Base-by-base conservation (phyloP, 495 filamentous ascomycete species). In the Neurospora sp. region DNA sequence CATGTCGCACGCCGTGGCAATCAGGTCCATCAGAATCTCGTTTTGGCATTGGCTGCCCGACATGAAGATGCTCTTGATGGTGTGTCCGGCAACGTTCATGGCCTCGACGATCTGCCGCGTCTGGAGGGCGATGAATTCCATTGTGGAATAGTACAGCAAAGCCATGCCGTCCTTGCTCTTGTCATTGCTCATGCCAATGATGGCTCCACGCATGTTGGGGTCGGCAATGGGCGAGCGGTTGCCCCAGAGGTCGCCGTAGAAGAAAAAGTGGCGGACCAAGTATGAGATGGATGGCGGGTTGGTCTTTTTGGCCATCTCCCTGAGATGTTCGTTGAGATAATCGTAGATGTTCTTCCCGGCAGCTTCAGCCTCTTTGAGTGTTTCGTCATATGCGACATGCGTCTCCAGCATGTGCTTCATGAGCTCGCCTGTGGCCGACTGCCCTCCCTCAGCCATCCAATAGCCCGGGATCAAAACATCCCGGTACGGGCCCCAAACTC, bases 221-320 rank as follows among this genome's bases (percentile, higher is more conserved):
- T 99, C 93, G 0, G 95, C 95, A 72, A 99, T 89, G 6, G 96
- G 96, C 21, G 93, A 97, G 39, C 96, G 90, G 82, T 99, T 99
- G 48, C 96, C 96, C 87, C 96, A 98, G n/a, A 97, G 88, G 78
- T 99, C 96, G 71, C 96, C 96, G 78, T 98, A 98, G 85, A 99
- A 96, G 88, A 98, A 99, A 81, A 96, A 90, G 81, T 98, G 95
- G 8, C 96, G 92, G 19, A 87, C 93, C 0, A 99, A 85, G 77
- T 92, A 96, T n/a, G 91, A 89, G 40, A 98, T 87, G 71, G 87
- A 89, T 0, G 94, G 94, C 13, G 92, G 93, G 2, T 87, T 82
- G 54, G 83, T 84, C 71, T 89, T 89, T 71, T 88, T 85, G 38
- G 85, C 85, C 85, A 98, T 88, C 62, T 92, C 89, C 72, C 89